Evolutionary conservation across 495 filamentous ascomycete genomes (phyloP).

Genomic region (Staphylotrichum longicolle): DNA sequence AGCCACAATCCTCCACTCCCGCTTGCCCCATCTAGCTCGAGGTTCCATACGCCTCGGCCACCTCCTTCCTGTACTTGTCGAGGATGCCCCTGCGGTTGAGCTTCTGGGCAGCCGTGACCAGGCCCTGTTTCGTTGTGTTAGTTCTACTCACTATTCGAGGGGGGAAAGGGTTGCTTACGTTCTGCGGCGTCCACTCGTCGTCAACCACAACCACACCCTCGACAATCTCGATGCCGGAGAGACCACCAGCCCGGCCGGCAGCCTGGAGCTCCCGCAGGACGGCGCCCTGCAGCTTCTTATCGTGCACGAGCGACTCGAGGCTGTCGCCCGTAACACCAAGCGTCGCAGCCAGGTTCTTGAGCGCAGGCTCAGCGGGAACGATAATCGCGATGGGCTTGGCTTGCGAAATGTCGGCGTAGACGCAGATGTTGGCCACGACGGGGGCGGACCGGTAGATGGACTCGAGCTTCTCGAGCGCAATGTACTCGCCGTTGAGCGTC

Average conservation of each 20-base stretch:
- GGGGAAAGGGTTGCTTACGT: conserved; percentile 59
- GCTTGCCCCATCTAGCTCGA: conserved; percentile 19
- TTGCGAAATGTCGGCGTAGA: conserved; percentile 78
- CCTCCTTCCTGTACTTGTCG: conserved; percentile 62
- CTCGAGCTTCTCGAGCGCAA: conserved; percentile 98
- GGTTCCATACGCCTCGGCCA: conserved; percentile 56
- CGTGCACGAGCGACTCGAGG: conserved; percentile 77
- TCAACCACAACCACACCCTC: conserved; percentile 89
- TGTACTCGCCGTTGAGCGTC: conserved; percentile 95
- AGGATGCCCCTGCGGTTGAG: conserved; percentile 68
- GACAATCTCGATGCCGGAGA: conserved; percentile 86
- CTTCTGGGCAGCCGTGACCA: conserved; percentile 75
- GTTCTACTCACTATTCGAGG: conserved; percentile 9
- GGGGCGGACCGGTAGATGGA: conserved; percentile 83
- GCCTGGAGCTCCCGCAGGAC: conserved; percentile 83
- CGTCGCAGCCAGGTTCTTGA: conserved; percentile 78
- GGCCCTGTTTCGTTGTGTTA: conserved; percentile 42
- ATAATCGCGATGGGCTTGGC: conserved; percentile 92
- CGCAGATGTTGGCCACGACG: conserved; percentile 91
- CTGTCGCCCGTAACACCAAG: conserved; percentile 67
- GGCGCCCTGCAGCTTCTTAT: conserved; percentile 71
- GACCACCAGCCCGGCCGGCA: conserved; percentile 69
- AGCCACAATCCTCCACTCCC: neutral
- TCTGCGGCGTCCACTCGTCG: conserved; percentile 96
- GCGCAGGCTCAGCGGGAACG: conserved; percentile 77